Conservation (phyloP, 495 filamentous ascomycete genomes). For the Lophiotrema nucula region DNA sequence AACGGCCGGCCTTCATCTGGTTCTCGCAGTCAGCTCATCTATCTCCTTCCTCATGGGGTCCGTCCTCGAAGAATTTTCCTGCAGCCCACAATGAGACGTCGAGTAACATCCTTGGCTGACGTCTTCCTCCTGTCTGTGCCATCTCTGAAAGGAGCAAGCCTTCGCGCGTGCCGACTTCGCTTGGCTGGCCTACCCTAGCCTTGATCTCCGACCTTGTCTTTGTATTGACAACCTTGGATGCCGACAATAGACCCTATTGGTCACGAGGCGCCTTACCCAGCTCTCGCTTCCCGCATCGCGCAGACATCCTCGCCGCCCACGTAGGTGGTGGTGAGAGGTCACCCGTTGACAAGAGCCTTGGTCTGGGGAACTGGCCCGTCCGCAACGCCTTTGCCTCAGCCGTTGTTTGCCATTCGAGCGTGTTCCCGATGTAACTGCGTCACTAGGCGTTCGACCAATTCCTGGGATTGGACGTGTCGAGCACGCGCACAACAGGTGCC, state of each 20-base stretch:
- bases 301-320: conserved; percentile 18
- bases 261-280: background rate
- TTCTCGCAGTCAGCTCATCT: too few species aligned
- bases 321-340: conserved; percentile 17
- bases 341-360: conserved; percentile 11
- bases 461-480: conserved; percentile 8
- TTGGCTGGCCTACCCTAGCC: conserved; percentile 1
- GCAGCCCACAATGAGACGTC: background rate
- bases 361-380: conserved; percentile 14
- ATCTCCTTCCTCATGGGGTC: background rate
- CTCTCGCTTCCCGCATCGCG: conserved; percentile 3
- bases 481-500: conserved; percentile 7
- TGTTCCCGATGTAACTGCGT: background rate
- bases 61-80: background rate
- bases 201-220: conserved; percentile 2
- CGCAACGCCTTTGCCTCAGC: background rate
- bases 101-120: conserved; percentile 13
- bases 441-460: conserved; percentile 1
- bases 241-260: conserved; percentile 13
- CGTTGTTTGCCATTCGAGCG: background rate
- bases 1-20: too few species aligned
- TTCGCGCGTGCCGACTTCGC: background rate
- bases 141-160: background rate
- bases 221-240: background rate
- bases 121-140: background rate